phyloP scores from a whole-genome alignment of 2,329 filamentous ascomycete genomes.

The Neonectria faginata region DNA sequence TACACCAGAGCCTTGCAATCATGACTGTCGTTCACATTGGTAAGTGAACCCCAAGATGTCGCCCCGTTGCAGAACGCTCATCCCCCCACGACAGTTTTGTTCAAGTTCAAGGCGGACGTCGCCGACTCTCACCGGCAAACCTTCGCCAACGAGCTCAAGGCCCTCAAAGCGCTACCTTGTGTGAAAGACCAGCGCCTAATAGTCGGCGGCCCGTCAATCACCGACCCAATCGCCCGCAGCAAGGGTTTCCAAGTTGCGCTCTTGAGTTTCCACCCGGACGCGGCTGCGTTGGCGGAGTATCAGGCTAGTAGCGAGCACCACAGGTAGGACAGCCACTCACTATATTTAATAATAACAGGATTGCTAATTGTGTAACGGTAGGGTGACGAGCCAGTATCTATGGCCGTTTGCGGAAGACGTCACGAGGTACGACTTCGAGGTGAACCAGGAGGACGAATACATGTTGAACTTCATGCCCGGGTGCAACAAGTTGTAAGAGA shows the following conservation, averaged over 20 bases:
- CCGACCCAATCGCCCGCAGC: slow-evolving; percentile 62
- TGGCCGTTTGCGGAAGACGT: slow-evolving; percentile 66
- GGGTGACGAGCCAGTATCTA: slow-evolving; percentile 63
- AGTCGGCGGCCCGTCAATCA: slow-evolving; percentile 65
- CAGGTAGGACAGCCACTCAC: slow-evolving; percentile 48
- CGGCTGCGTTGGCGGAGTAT: slow-evolving; percentile 60
- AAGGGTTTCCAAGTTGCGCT: slow-evolving; percentile 65
- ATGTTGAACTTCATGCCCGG: slow-evolving; percentile 33
- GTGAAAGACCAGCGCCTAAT: slow-evolving; percentile 61
- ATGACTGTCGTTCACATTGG: slow-evolving; percentile 54
- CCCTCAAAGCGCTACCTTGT: slow-evolving; percentile 60
- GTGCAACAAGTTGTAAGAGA: slow-evolving; percentile 6
- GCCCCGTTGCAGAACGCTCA: background rate
- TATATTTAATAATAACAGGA: too few relatives aligned
- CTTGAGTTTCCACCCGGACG: slow-evolving; percentile 62
- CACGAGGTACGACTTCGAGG: slow-evolving; percentile 66
- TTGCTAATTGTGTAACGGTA: slow-evolving; percentile 39
- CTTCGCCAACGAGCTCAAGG: slow-evolving; percentile 61
- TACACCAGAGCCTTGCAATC: background rate
- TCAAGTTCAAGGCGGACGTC: slow-evolving; percentile 61
- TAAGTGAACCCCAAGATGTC: slow-evolving; percentile 15
- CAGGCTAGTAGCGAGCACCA: slow-evolving; percentile 66
- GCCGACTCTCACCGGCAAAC: slow-evolving; percentile 55
- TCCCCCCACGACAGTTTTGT: slow-evolving; percentile 54
- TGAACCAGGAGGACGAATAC: slow-evolving; percentile 54